Evolutionary conservation across 108 stramenopile species (phyloP).

Genomic region (Cylindrotheca fusiformis): DNA sequence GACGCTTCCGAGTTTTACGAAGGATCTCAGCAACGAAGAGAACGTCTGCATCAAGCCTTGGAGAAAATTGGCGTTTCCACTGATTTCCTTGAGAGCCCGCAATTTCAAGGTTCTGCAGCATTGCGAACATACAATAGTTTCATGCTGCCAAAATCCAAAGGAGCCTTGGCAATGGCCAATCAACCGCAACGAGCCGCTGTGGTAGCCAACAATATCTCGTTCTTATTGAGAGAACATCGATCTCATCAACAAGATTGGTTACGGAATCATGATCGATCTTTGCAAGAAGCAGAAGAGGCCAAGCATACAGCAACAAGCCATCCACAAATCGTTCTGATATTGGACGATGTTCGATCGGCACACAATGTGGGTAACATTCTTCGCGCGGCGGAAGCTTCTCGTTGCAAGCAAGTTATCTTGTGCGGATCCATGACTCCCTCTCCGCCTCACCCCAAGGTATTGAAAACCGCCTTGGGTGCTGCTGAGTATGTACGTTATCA

Average conservation of each 20-base stretch:
- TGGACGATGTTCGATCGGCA: conserved; percentile 54
- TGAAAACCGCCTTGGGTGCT: conserved; percentile 51
- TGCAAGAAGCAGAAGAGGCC: conserved; percentile 11
- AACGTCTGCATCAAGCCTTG: conserved; percentile 36
- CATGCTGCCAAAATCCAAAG: conserved; percentile 45
- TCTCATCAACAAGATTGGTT: conserved; percentile 54
- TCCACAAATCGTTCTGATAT: conserved; percentile 35
- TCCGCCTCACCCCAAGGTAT: conserved; percentile 51
- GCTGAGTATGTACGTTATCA: conserved; percentile 44
- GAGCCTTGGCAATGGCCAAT: conserved; percentile 52
- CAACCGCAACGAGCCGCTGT: conserved; percentile 46
- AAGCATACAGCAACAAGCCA: conserved; percentile 3
- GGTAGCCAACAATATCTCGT: conserved; percentile 56
- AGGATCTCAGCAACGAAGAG: conserved; percentile 33
- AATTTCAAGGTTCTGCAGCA: conserved; percentile 45
- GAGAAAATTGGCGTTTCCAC: conserved; percentile 35
- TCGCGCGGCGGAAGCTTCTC: conserved; percentile 43
- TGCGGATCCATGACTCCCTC: conserved; percentile 56
- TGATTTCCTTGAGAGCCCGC: conserved; percentile 25
- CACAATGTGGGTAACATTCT: conserved; percentile 57
- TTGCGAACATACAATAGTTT: conserved; percentile 50
- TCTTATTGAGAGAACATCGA: conserved; percentile 40
- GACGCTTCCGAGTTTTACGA: conserved; percentile 47
- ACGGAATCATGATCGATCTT: conserved; percentile 46
- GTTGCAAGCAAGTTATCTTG: conserved; percentile 36